phyloP scores from a whole-genome alignment of 345 rosid genomes.

The Clausena lansium region DNA sequence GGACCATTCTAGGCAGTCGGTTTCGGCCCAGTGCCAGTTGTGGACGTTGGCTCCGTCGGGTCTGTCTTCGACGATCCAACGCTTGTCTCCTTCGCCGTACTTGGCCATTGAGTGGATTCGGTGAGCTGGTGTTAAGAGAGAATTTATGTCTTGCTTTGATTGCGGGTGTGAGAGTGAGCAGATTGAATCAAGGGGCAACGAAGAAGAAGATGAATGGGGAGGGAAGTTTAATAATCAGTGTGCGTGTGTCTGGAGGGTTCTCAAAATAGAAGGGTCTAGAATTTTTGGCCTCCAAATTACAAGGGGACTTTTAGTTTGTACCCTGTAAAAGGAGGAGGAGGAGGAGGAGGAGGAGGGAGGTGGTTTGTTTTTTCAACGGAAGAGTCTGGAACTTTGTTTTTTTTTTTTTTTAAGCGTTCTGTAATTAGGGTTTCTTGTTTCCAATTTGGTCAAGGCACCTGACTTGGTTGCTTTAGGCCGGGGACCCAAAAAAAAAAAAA shows the following conservation, averaged over 20 bases:
- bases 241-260: background rate
- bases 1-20: constrained; percentile 89
- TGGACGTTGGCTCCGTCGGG: constrained; percentile 97
- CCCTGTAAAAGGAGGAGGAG: too few relatives aligned
- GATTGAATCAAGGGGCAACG: background rate
- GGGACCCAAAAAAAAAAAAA: too few relatives aligned
- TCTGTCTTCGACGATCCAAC: constrained; percentile 98
- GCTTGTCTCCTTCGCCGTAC: constrained; percentile 94
- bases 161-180: too few relatives aligned
- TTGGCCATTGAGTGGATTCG: constrained; percentile 58
- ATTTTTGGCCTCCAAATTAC: background rate
- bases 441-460: background rate
- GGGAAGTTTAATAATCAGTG: too few relatives aligned
- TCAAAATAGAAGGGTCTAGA: constrained; percentile 3
- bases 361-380: background rate
- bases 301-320: background rate
- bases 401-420: background rate
- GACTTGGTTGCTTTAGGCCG: background rate
- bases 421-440: constrained; percentile 11
- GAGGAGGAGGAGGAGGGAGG: too few relatives aligned
- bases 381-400: background rate
- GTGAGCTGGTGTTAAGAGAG: background rate
- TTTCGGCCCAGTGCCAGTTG: constrained; percentile 99
- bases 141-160: too few relatives aligned
- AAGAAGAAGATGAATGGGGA: too few relatives aligned